Evolutionary conservation across 2,329 filamentous ascomycete species (phyloP).

Genomic region (Alternaria arbusti): DNA sequence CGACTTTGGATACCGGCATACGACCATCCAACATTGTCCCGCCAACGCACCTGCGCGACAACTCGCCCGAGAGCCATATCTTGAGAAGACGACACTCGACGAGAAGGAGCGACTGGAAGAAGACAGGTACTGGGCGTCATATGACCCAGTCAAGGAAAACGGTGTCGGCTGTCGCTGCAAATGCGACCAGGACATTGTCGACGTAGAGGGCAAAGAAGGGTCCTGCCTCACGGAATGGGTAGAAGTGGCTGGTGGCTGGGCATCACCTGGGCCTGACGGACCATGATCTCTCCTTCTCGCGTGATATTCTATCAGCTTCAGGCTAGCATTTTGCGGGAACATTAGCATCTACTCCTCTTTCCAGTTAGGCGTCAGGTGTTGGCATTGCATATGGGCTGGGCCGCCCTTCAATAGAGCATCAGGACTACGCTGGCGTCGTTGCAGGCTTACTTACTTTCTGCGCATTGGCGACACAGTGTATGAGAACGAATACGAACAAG

Average conservation of each 20-base stretch:
- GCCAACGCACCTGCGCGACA: constrained; percentile 92
- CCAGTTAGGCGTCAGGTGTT: constrained; percentile 31
- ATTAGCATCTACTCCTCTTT: constrained; percentile 24
- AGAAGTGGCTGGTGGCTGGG: constrained; percentile 93
- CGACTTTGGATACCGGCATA: constrained; percentile 97
- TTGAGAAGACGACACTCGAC: constrained; percentile 81
- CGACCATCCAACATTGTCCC: constrained; percentile 97
- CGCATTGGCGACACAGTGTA: not conserved
- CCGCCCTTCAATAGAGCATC: constrained; percentile 7
- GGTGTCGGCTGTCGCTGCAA: constrained; percentile 95
- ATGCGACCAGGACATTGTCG: constrained; percentile 96
- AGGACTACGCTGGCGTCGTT: constrained; percentile 17
- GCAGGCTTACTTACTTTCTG: constrained; percentile 1
- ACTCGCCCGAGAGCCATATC: constrained; percentile 77
- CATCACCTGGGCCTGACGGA: constrained; percentile 55
- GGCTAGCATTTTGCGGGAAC: constrained; percentile 30
- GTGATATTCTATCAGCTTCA: constrained; percentile 22
- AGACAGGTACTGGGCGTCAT: constrained; percentile 93
- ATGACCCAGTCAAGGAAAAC: constrained; percentile 88
- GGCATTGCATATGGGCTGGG: constrained; percentile 23
- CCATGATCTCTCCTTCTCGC: constrained; percentile 16
- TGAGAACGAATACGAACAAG: constrained; percentile 11
- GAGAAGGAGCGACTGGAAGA: constrained; percentile 87
- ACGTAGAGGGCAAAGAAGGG: constrained; percentile 96
- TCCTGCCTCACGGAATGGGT: constrained; percentile 97